Conservation (phyloP, 306 rosid genomes). For the Cyclanthera cordifolia region DNA sequence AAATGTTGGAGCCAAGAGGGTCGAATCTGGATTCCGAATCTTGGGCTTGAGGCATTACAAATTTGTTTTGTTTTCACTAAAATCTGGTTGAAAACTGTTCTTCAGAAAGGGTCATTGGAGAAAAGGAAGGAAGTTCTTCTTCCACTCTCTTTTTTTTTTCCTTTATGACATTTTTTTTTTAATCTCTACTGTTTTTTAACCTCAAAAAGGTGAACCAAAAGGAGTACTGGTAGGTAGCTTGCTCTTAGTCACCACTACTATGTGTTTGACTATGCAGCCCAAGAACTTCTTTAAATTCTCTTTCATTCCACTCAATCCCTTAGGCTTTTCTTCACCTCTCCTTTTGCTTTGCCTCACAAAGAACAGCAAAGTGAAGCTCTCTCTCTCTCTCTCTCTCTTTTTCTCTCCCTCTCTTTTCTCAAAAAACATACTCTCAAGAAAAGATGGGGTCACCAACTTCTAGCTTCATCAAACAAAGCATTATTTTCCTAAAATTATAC, state of each 20-base stretch:
- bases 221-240: slow-evolving; percentile 8
- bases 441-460: slow-evolving; percentile 37
- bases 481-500: slow-evolving; percentile 27
- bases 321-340: slow-evolving; percentile 26
- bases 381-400: slow-evolving; percentile 18
- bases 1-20: too few relatives aligned
- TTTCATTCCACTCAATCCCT: slow-evolving; percentile 20
- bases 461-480: slow-evolving; percentile 31
- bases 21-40: too few relatives aligned
- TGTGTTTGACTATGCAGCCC: slow-evolving; percentile 30
- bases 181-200: slow-evolving; percentile 10
- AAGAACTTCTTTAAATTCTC: slow-evolving; percentile 39
- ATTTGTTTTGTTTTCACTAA: background rate
- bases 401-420: slow-evolving; percentile 16
- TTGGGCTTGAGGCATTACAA: too few relatives aligned
- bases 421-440: slow-evolving; percentile 4
- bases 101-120: background rate
- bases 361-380: slow-evolving; percentile 14
- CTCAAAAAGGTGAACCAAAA: slow-evolving; percentile 11
- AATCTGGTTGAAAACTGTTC: background rate
- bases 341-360: slow-evolving; percentile 25
- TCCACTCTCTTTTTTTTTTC: background rate
- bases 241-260: slow-evolving; percentile 19
- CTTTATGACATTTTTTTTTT: background rate
- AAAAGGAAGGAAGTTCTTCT: background rate